Base-by-base conservation (phyloP, 805 yeast species). In the Blastobotrys terrestris region DNA sequence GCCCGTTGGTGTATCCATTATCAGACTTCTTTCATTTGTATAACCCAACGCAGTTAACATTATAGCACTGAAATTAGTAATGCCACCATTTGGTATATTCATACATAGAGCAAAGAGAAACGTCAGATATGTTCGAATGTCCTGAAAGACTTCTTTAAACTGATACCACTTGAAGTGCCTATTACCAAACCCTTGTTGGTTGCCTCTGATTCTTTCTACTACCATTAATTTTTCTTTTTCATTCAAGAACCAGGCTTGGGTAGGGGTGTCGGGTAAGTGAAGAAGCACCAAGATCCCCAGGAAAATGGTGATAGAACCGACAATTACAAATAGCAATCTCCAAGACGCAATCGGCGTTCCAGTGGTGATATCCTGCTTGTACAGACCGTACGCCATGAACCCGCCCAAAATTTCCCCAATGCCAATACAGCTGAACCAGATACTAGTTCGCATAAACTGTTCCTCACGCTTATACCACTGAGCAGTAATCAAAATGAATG, bases 161-260 rank as follows among this genome's bases (percentile, higher is more conserved):
- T 83, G 87, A 46, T 72, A 63, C 71, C 67, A 67, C 58, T 81
- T 80, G 73, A 81, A 80, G 46, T 71, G 67, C 53, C 68, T 74
- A 59, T 75, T 78, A 52, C 84, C 83, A 62, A 77, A 77, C 41
- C 85, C 86, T 58, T 74, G 82, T 58, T 73, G 77, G 67, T 77
- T 80, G 20, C 54, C 57, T 63, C 81, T 74, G 58, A 77, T 79
- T 60, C 83, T 72, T 61, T 74, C 78, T 40, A 78, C 79, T 44
- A 75, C 76, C 58, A 69, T 64, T 15, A 67, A 60, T 53, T 69
- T 73, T 62, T 78, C 85, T 51, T 72, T 70, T 21, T 73, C 75
- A 14, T 66, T 68, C 53, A 74, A 66, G 52, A 74, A 73, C 72
- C 77, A 73, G 2, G 81, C 80, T 21, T 66, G 64, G n/a, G 54